Evolutionary conservation across 441 rosid genomes (phyloP), one percentile per base, ranked within the genome.

Genomic region (Euphorbia schlechtendalii): DNA sequence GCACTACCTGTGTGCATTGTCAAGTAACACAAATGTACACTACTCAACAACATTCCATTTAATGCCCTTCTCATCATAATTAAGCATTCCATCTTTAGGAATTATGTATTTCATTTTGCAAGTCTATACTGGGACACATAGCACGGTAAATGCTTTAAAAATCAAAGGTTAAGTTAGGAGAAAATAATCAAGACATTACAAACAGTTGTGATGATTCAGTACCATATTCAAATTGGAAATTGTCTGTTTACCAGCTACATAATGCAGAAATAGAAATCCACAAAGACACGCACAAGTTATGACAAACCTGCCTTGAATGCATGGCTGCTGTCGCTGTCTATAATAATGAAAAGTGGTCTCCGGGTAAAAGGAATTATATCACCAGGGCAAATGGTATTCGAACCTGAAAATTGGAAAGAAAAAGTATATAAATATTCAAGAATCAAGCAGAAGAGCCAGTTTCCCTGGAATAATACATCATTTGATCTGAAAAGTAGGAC

Each of bases 251-350:
- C 27, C 25, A 54, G 34, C 25, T 4, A 28, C 24, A 17, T 7
- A 40, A 38, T 52, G 51, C 17, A 25, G 40, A 10, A n/a, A n/a
- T n/a, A n/a, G n/a, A n/a, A n/a, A n/a, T n/a, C n/a, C n/a, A n/a
- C n/a, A n/a, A n/a, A n/a, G n/a, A n/a, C n/a, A n/a, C n/a, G n/a
- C n/a, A n/a, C 9, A 74, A 83, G 93, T 81, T 88, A 82, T 78
- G 87, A 94, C 97, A 94, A 87, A 94, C 97, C 93, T 94, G 89
- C 96, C 97, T 94, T 94, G 97, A 89, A 94, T 87, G 96, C 93
- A 81, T 84, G 92, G 92, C 99, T 87, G 80, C 66, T 82, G 79
- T 90, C 94, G 67, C 99, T 90, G 74, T 94, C 97, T 57, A 90
- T 83, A 76, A 94, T 78, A 81, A 94, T 69, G 86, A 94, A 87